Conservation (phyloP, 768 basidiomycete genomes). For the Tephrocybe sp. region DNA sequence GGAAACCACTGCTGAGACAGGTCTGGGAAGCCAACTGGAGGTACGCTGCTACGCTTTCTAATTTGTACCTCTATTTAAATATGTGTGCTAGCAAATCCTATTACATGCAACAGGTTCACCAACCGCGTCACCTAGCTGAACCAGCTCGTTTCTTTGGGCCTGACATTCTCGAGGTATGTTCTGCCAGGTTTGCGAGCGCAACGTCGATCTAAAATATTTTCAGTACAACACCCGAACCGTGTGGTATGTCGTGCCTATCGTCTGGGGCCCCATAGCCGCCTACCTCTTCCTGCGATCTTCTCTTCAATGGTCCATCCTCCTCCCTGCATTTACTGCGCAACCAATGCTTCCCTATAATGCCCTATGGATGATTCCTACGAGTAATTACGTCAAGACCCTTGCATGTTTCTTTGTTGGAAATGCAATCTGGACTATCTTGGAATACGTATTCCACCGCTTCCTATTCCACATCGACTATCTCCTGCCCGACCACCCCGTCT, state of each 20-base stretch:
- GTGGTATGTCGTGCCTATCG: constrained; percentile 90
- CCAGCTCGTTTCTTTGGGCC: constrained; percentile 88
- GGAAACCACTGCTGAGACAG: constrained; percentile 80
- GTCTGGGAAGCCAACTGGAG: constrained; percentile 87
- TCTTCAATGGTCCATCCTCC: constrained; percentile 72
- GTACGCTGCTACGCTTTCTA: constrained; percentile 31
- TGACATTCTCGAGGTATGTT: constrained; percentile 69
- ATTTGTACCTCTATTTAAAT: constrained; percentile 8
- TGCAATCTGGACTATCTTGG: constrained; percentile 90
- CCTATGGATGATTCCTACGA: constrained; percentile 43
- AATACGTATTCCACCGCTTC: constrained; percentile 93
- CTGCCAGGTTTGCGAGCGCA: background rate
- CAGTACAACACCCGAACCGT: constrained; percentile 80
- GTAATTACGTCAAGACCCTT: constrained; percentile 51
- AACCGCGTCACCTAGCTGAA: constrained; percentile 83
- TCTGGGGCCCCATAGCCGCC: constrained; percentile 87
- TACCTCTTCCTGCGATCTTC: constrained; percentile 83
- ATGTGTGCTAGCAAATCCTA: constrained; percentile 73
- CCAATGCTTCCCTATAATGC: constrained; percentile 53
- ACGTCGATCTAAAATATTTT: background rate
- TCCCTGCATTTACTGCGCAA: constrained; percentile 59
- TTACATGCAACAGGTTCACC: constrained; percentile 95
- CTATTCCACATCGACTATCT: constrained; percentile 91
- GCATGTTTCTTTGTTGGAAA: constrained; percentile 82
- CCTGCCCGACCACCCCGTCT: constrained; percentile 80